These are phyloP conservation scores for Lasiosphaeris hirsuta DNA, from an alignment of 495 filamentous ascomycete species.

Conservation along the genomic window DNA sequence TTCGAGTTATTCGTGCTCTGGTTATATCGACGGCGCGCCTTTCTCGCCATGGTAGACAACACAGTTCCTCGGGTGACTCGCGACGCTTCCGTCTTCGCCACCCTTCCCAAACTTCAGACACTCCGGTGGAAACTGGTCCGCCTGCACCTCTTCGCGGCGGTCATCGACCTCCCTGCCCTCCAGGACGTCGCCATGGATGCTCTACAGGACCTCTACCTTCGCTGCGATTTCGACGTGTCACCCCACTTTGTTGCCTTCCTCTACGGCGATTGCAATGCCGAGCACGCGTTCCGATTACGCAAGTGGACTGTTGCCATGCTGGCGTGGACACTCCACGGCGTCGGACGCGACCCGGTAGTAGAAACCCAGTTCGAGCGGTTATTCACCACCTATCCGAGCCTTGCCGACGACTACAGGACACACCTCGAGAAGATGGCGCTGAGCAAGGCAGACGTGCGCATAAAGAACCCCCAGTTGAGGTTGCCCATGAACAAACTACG, in stretches of 20 bases:
- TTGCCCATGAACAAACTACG: slow-evolving; percentile 42
- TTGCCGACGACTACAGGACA: slow-evolving; percentile 39
- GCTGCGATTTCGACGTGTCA: slow-evolving; percentile 47
- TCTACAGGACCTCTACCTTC: slow-evolving; percentile 48
- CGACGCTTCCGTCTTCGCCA: slow-evolving; percentile 19
- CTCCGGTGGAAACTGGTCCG: slow-evolving; percentile 43
- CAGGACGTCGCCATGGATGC: slow-evolving; percentile 49
- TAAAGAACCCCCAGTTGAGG: slow-evolving; percentile 50
- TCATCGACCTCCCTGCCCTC: slow-evolving; percentile 37
- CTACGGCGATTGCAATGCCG: slow-evolving; percentile 42
- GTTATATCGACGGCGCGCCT: slow-evolving; percentile 37
- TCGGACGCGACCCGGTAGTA: slow-evolving; percentile 18
- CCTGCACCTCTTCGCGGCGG: slow-evolving; percentile 46
- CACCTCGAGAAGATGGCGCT: slow-evolving; percentile 42
- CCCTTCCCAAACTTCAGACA: slow-evolving; percentile 10
- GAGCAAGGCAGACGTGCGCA: slow-evolving; percentile 39
- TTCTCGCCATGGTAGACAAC: slow-evolving; percentile 37
- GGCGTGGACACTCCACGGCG: slow-evolving; percentile 39
- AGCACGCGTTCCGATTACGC: slow-evolving; percentile 39
- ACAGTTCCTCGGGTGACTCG: slow-evolving; percentile 21
- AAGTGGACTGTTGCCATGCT: slow-evolving; percentile 51
- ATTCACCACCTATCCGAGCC: slow-evolving; percentile 35
- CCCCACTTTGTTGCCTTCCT: slow-evolving; percentile 41
- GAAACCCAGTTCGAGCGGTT: slow-evolving; percentile 27
- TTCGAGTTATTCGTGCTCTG: slow-evolving; percentile 47